These are phyloP conservation scores for Saccharomycopsis hybrid DNA, from an alignment of 1,139 yeast genomes.

Conservation along the genomic window DNA sequence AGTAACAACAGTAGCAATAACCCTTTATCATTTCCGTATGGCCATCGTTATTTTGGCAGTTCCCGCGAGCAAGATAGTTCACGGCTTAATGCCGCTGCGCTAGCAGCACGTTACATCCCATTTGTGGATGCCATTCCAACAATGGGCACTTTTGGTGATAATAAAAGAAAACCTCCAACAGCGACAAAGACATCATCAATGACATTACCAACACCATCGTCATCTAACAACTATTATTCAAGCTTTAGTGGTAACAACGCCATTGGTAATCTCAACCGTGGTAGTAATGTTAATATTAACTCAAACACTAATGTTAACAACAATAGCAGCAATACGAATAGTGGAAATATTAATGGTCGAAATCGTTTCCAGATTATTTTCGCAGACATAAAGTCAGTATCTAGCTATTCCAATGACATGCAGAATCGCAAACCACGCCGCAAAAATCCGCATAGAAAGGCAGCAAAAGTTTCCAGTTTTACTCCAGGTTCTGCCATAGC, in stretches of 20 bases:
- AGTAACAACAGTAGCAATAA: neutral
- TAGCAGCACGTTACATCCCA: neutral
- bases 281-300: neutral
- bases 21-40: neutral
- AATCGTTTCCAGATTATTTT: conserved; percentile 16
- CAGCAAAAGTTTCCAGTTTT: neutral
- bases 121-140: conserved; percentile 5
- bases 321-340: neutral
- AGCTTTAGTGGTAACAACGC: too few relatives aligned
- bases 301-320: neutral
- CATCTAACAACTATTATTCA: too few relatives aligned
- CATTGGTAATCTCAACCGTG: neutral
- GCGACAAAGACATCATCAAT: neutral
- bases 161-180: neutral
- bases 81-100: neutral
- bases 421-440: neutral
- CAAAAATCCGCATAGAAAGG: neutral
- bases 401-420: neutral
- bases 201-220: neutral
- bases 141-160: conserved; percentile 21
- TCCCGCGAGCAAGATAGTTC: too few relatives aligned
- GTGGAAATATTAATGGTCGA: neutral
- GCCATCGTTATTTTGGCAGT: too few relatives aligned
- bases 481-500: neutral
- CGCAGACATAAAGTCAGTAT: conserved; percentile 14